phyloP scores from a whole-genome alignment of 2,329 filamentous ascomycete genomes.

The Clonostachys sp. region DNA sequence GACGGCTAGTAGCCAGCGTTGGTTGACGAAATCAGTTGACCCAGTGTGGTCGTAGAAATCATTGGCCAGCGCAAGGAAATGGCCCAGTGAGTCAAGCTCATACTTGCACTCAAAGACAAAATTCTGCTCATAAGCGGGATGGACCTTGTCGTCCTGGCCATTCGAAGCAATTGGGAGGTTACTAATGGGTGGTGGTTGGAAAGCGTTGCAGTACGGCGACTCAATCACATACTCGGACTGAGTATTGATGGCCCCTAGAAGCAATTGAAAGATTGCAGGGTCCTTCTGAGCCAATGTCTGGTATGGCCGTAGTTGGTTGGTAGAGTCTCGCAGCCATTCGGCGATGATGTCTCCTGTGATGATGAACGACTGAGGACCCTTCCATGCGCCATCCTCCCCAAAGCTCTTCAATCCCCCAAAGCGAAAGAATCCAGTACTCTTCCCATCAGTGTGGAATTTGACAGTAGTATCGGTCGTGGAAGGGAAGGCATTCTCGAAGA shows the following conservation, averaged over 20 bases:
- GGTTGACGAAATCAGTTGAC: slow-evolving; percentile 72
- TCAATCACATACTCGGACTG: slow-evolving; percentile 93
- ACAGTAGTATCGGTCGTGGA: slow-evolving; percentile 83
- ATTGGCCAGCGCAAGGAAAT: slow-evolving; percentile 82
- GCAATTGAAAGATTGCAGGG: slow-evolving; percentile 69
- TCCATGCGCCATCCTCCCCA: slow-evolving; percentile 61
- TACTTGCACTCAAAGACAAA: slow-evolving; percentile 98
- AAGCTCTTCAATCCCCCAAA: slow-evolving; percentile 19
- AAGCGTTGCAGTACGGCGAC: slow-evolving; percentile 96
- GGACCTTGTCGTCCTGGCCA: slow-evolving; percentile 78
- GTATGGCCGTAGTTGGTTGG: slow-evolving; percentile 90
- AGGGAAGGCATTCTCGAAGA: slow-evolving; percentile 95
- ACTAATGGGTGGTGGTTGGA: slow-evolving; percentile 87
- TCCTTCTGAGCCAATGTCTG: slow-evolving; percentile 81
- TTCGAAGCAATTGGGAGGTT: slow-evolving; percentile 68
- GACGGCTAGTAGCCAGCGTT: slow-evolving; percentile 75
- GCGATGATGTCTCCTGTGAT: slow-evolving; percentile 92
- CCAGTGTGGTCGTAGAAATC: slow-evolving; percentile 79
- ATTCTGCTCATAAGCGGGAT: slow-evolving; percentile 78
- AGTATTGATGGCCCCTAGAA: slow-evolving; percentile 92
- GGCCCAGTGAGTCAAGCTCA: slow-evolving; percentile 90
- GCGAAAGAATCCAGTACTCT: slow-evolving; percentile 29
- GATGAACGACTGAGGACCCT: slow-evolving; percentile 85
- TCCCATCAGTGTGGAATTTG: slow-evolving; percentile 73
- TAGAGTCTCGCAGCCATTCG: slow-evolving; percentile 88